These are phyloP conservation scores for Penicillium silybi DNA, from an alignment of 495 filamentous ascomycete genomes.

Conservation along the genomic window DNA sequence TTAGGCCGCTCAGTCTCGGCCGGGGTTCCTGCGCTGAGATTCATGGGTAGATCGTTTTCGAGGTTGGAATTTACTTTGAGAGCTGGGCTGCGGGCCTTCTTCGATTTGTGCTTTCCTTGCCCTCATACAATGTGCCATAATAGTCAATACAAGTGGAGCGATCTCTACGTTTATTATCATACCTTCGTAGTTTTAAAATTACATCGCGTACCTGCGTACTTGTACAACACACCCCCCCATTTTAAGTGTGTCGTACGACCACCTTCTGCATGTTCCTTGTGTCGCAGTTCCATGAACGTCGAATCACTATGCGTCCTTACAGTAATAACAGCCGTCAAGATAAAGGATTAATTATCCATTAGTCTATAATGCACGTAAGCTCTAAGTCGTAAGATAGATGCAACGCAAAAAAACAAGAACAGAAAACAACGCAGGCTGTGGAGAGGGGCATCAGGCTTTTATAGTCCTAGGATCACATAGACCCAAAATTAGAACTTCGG, in stretches of 20 bases:
- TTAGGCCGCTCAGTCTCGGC: constrained; percentile 13
- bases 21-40: constrained; percentile 13
- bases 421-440: not conserved
- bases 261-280: too few relatives aligned
- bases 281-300: too few relatives aligned
- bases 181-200: not conserved
- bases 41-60: constrained; percentile 20
- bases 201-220: not conserved
- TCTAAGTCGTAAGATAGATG: constrained; percentile 2
- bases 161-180: constrained; percentile 10
- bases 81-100: constrained; percentile 7
- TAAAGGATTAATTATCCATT: constrained; percentile 2
- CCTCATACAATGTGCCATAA: constrained; percentile 31
- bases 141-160: constrained; percentile 22
- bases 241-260: too few relatives aligned
- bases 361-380: constrained; percentile 9
- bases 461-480: not conserved
- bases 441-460: not conserved
- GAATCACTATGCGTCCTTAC: not conserved
- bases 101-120: constrained; percentile 9
- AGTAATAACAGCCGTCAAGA: not conserved
- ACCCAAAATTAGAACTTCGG: constrained; percentile 33
- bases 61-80: constrained; percentile 12
- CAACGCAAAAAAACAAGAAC: not conserved
- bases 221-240: too few relatives aligned